These are phyloP conservation scores for Thelonectria discophora DNA, from an alignment of 2,329 filamentous ascomycete species.

Conservation along the genomic window DNA sequence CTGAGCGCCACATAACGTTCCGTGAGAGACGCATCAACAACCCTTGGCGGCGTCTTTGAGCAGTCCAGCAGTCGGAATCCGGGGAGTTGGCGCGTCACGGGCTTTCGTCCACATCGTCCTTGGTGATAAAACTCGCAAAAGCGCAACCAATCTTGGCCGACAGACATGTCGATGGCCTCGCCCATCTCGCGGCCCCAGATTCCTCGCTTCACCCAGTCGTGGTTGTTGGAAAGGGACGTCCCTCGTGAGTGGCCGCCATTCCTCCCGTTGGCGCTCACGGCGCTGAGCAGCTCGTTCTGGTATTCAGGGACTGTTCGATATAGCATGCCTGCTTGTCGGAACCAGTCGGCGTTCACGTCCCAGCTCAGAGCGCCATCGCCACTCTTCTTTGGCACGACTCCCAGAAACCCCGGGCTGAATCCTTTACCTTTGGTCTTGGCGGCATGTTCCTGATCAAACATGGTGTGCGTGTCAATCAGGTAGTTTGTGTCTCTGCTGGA, in stretches of 20 bases:
- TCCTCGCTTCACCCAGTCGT: slow-evolving; percentile 43
- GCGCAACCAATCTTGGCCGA: slow-evolving; percentile 46
- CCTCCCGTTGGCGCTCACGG: slow-evolving; percentile 27
- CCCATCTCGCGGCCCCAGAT: slow-evolving; percentile 48
- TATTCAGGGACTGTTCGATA: slow-evolving; percentile 44
- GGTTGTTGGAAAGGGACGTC: slow-evolving; percentile 31
- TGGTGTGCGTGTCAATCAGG: slow-evolving; percentile 44
- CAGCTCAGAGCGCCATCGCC: slow-evolving; percentile 42
- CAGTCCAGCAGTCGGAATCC: slow-evolving; percentile 49
- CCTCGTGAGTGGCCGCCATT: slow-evolving; percentile 31
- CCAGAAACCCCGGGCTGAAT: slow-evolving; percentile 44
- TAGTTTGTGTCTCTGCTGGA: slow-evolving; percentile 49
- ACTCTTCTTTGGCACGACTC: slow-evolving; percentile 46
- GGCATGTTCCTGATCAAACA: slow-evolving; percentile 46
- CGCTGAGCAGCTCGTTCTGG: slow-evolving; percentile 39
- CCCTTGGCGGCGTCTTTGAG: slow-evolving; percentile 43
- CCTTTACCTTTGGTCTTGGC: slow-evolving; percentile 43
- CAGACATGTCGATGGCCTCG: slow-evolving; percentile 41
- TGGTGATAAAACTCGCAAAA: slow-evolving; percentile 48
- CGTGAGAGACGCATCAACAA: slow-evolving; percentile 41
- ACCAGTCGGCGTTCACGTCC: slow-evolving; percentile 46
- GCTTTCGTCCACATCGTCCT: slow-evolving; percentile 45
- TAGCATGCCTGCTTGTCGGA: slow-evolving; percentile 47
- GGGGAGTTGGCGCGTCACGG: slow-evolving; percentile 37
- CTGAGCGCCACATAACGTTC: slow-evolving; percentile 48